Percentiles rank a stretch among this genome's conserved stretches.
These are phyloP conservation scores for Epipyxis sp. DNA, from an alignment of 108 stramenopile genomes.

Conservation along the genomic window DNA sequence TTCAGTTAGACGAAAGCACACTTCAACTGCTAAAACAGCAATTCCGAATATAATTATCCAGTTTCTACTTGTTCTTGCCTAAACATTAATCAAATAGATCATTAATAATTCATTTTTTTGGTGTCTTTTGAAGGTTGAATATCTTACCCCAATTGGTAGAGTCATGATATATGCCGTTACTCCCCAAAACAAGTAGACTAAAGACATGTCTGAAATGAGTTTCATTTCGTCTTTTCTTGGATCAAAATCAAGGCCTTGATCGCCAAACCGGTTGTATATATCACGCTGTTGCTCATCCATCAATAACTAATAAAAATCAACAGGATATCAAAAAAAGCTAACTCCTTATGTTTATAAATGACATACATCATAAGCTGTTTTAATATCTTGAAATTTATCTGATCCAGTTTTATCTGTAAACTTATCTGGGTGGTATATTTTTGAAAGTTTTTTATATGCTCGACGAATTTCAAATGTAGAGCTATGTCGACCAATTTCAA, in stretches of 20 bases:
- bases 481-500: neutral
- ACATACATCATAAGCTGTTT: constrained; percentile 11
- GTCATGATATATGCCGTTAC: neutral
- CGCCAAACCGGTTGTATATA: constrained; percentile 11
- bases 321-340: neutral
- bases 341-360: neutral
- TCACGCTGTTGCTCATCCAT: neutral
- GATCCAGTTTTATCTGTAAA: neutral
- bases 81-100: too few species aligned
- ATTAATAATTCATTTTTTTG: too few species aligned
- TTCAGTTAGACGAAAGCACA: neutral
- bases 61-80: neutral
- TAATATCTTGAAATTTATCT: neutral
- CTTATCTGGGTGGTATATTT: constrained; percentile 7
- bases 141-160: neutral
- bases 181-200: neutral
- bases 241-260: neutral
- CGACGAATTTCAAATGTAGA: neutral
- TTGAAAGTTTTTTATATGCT: neutral
- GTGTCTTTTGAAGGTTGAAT: too few species aligned
- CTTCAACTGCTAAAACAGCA: neutral
- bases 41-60: neutral
- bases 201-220: neutral
- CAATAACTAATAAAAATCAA: neutral
- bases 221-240: constrained; percentile 8